Conservation (phyloP, 1,284 basidiomycete genomes). For the Trichosporon sp. region DNA sequence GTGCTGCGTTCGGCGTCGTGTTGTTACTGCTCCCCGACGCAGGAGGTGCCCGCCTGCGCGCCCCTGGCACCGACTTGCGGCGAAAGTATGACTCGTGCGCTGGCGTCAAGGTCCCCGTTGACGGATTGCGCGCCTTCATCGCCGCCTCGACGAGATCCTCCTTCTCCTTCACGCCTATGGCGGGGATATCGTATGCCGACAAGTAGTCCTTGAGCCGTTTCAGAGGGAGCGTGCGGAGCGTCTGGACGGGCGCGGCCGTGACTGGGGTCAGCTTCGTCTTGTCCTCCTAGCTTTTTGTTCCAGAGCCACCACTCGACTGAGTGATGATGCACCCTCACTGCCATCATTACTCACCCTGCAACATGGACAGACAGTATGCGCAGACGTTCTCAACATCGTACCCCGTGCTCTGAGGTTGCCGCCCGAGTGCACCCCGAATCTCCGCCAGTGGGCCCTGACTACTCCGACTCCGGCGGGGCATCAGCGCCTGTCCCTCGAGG, state of each 20-base stretch:
- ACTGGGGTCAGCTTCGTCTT: conserved; percentile 36
- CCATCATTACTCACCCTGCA: conserved; percentile 48
- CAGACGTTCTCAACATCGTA: conserved; percentile 55
- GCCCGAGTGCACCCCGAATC: conserved; percentile 38
- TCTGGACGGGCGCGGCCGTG: conserved; percentile 46
- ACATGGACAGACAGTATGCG: conserved; percentile 48
- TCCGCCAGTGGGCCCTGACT: conserved; percentile 31
- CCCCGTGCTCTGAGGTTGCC: conserved; percentile 37
- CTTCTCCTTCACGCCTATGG: conserved; percentile 50
- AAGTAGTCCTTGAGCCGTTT: conserved; percentile 55
- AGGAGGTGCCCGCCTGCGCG: not conserved
- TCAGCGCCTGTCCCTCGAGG: conserved; percentile 53
- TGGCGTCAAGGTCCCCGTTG: conserved; percentile 48
- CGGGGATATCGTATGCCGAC: conserved; percentile 50
- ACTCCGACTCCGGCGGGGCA: conserved; percentile 44
- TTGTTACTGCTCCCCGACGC: not conserved
- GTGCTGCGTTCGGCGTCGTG: not conserved
- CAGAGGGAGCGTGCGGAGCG: conserved; percentile 49
- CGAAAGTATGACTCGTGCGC: conserved; percentile 55
- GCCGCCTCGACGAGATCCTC: conserved; percentile 55
- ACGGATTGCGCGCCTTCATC: conserved; percentile 43
- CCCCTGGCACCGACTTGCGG: conserved; percentile 48
- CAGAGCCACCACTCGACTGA: too few relatives aligned
- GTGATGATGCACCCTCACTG: too few relatives aligned
- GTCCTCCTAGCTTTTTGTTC: too few relatives aligned